phyloP scores from a whole-genome alignment of 306 rosid genomes.

The Inga laurina region DNA sequence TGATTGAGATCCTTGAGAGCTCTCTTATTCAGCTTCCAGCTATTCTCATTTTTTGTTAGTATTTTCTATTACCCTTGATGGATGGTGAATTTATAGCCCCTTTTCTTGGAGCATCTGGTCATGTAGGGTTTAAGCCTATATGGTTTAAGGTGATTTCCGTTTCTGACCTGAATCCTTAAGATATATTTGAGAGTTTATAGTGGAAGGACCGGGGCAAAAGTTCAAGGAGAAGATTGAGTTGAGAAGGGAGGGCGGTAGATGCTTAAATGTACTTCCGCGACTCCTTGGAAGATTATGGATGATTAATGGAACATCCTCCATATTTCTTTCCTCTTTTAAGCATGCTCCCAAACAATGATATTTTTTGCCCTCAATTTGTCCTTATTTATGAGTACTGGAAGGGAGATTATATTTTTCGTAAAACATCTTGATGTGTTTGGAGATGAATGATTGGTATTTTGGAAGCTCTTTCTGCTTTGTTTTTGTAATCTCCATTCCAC shows the following conservation, averaged over 20 bases:
- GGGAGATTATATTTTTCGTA: not conserved
- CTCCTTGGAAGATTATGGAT: not conserved
- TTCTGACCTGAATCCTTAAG: not conserved
- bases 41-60: conserved; percentile 11
- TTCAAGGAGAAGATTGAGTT: not conserved
- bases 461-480: conserved; percentile 3
- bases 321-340: not conserved
- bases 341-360: not conserved
- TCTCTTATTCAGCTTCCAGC: conserved; percentile 8
- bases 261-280: not conserved
- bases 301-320: not conserved
- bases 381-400: not conserved
- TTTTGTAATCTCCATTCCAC: not conserved
- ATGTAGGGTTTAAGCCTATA: not conserved
- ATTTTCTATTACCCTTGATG: not conserved
- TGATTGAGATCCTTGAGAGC: conserved; percentile 12
- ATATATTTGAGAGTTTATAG: not conserved
- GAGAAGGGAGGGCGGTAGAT: not conserved
- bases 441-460: not conserved
- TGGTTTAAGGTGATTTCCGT: not conserved
- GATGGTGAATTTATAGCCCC: not conserved
- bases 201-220: not conserved
- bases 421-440: not conserved
- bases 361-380: not conserved
- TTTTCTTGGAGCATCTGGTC: not conserved